Conservation (phyloP, 768 basidiomycete genomes). For the Leucocoprinus sp. region DNA sequence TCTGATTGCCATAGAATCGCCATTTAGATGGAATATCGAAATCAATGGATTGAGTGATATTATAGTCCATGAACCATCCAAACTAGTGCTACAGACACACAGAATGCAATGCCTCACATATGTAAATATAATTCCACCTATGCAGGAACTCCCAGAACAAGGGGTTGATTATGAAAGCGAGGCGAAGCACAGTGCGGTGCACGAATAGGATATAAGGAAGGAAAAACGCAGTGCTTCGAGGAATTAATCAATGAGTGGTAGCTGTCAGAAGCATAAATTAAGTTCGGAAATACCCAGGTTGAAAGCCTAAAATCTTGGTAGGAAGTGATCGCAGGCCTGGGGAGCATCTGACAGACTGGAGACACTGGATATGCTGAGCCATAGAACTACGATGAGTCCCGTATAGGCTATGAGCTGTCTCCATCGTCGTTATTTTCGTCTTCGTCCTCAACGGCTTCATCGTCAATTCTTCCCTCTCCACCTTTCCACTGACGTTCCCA, state of each 20-base stretch:
- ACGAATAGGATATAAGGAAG: too few relatives aligned
- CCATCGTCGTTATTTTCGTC: constrained; percentile 23
- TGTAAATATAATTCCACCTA: background rate
- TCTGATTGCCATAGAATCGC: background rate
- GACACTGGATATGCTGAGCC: too few relatives aligned
- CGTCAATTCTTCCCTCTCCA: constrained; percentile 45
- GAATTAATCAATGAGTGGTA: too few relatives aligned
- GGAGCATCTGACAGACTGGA: too few relatives aligned
- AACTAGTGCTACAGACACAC: background rate
- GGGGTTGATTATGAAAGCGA: background rate
- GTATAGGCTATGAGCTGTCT: constrained; percentile 7
- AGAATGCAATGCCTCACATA: background rate
- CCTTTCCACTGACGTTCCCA: constrained; percentile 88
- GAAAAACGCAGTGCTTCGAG: too few relatives aligned
- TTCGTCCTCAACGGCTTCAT: constrained; percentile 40
- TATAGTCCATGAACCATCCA: background rate
- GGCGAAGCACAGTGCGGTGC: background rate
- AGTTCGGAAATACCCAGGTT: too few relatives aligned
- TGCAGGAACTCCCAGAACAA: background rate
- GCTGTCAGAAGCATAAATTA: too few relatives aligned
- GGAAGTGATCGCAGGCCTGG: too few relatives aligned
- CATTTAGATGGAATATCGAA: background rate
- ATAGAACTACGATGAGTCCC: background rate
- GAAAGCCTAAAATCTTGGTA: too few relatives aligned
- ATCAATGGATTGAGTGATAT: background rate